Percentiles rank a stretch among this genome's conserved stretches.
Evolutionary conservation across 495 filamentous ascomycete species (phyloP).

Genomic region (Hypoxylon lenormandii): DNA sequence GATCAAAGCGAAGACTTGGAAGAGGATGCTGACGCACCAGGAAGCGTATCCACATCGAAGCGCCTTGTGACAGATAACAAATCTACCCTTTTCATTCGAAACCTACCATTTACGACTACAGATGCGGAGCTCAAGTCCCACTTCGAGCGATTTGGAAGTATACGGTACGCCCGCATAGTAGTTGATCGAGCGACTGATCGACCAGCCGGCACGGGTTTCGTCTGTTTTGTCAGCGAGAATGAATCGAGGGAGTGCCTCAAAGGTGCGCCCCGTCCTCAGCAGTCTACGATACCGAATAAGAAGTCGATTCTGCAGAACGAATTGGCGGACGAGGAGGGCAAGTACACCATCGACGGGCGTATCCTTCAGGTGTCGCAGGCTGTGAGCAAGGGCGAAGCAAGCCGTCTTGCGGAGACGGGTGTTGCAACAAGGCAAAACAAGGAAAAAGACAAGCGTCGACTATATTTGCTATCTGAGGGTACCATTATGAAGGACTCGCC

Average conservation of each 20-base stretch:
- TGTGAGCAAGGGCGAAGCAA: conserved; percentile 81
- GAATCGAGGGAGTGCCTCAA: conserved; percentile 79
- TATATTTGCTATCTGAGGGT: conserved; percentile 90
- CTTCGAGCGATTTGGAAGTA: conserved; percentile 82
- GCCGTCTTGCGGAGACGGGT: conserved; percentile 76
- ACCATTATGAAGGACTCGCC: conserved; percentile 77
- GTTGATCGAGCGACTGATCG: conserved; percentile 83
- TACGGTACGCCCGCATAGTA: conserved; percentile 90
- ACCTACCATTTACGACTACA: conserved; percentile 85
- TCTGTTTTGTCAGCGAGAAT: conserved; percentile 83
- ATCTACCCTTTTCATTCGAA: conserved; percentile 89
- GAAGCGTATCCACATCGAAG: conserved; percentile 54
- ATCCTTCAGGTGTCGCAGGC: conserved; percentile 85
- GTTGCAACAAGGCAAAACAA: conserved; percentile 71
- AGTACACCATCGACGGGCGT: conserved; percentile 89
- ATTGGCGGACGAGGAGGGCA: conserved; percentile 76
- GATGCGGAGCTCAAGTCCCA: conserved; percentile 84
- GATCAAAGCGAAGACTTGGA: conserved; percentile 48
- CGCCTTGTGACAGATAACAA: conserved; percentile 66
- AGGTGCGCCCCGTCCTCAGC: conserved; percentile 71
- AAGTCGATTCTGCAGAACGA: conserved; percentile 88
- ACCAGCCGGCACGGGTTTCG: conserved; percentile 92
- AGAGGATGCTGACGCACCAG: conserved; percentile 55
- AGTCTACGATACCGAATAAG: conserved; percentile 63
- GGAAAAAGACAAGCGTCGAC: conserved; percentile 88